A percentile compares a stretch with the other conserved stretches of the same genome.
Evolutionary conservation across 805 yeast species (phyloP).

Genomic region (Brettanomyces naardenensis): DNA sequence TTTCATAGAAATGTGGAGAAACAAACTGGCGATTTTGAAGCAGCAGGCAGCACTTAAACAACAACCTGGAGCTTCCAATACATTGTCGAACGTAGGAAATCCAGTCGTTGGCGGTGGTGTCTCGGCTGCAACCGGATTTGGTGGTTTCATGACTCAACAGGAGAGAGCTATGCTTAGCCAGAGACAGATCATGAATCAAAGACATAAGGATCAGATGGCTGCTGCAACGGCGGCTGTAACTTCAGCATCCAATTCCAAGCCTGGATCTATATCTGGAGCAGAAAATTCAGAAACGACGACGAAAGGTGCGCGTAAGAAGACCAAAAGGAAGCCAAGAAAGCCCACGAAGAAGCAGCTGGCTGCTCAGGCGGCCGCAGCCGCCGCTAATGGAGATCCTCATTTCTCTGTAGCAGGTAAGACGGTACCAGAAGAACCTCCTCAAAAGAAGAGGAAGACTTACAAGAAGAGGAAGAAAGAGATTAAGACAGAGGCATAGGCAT

Average conservation of each 20-base stretch:
- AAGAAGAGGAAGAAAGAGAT: slow-evolving; percentile 16
- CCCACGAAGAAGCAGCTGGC: slow-evolving; percentile 26
- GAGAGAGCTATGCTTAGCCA: slow-evolving; percentile 22
- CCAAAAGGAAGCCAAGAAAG: slow-evolving; percentile 21
- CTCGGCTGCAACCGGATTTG: slow-evolving; percentile 18
- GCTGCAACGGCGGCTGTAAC: slow-evolving; percentile 17
- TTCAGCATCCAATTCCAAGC: neutral
- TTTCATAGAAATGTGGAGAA: slow-evolving; percentile 79
- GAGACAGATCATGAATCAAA: slow-evolving; percentile 21
- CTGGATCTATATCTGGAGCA: neutral
- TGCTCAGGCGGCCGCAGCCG: slow-evolving; percentile 13
- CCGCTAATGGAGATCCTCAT: slow-evolving; percentile 3
- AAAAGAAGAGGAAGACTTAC: slow-evolving; percentile 23
- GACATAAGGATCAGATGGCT: slow-evolving; percentile 27
- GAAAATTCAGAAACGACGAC: neutral
- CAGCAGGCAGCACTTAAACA: slow-evolving; percentile 25
- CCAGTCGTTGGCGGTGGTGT: slow-evolving; percentile 6
- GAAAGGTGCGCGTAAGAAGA: slow-evolving; percentile 11
- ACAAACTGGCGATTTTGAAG: slow-evolving; percentile 50
- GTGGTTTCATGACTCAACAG: slow-evolving; percentile 22
- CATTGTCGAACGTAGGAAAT: neutral
- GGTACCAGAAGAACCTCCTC: slow-evolving; percentile 22
- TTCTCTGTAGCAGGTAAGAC: slow-evolving; percentile 23
- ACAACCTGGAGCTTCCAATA: neutral
- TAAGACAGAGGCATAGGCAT: neutral